Evolutionary conservation across 2,329 filamentous ascomycete species (phyloP).

Genomic region (Phoma sp.): DNA sequence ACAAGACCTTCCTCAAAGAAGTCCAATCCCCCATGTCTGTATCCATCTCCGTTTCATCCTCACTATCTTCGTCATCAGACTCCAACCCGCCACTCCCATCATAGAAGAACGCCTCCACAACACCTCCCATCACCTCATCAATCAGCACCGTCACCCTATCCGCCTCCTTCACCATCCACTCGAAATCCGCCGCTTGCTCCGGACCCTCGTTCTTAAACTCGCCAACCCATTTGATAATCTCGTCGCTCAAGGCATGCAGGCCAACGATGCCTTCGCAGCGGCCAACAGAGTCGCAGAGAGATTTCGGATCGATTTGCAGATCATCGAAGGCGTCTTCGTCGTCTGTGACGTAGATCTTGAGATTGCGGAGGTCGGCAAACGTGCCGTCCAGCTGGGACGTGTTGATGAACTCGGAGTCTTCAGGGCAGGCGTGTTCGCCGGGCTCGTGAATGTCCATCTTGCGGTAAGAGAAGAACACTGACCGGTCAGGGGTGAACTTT

Average conservation of each 20-base stretch:
- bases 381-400: background rate
- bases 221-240: background rate
- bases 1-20: background rate
- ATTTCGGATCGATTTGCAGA: background rate
- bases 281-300: background rate
- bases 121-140: background rate
- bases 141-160: constrained; percentile 3
- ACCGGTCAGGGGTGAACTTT: background rate
- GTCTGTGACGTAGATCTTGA: constrained; percentile 8
- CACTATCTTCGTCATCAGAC: background rate
- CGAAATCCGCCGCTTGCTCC: background rate
- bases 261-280: constrained; percentile 1
- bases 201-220: background rate
- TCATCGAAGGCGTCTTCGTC: background rate
- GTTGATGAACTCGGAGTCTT: background rate
- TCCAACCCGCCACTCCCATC: background rate
- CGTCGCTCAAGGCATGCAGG: background rate
- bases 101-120: background rate
- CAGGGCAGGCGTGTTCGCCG: background rate
- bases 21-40: background rate
- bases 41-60: background rate
- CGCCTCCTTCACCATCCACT: background rate
- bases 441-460: background rate
- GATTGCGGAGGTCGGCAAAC: background rate
- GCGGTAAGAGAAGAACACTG: background rate